Evolutionary conservation across 768 basidiomycete species (phyloP).

Genomic region (Russula lepida): DNA sequence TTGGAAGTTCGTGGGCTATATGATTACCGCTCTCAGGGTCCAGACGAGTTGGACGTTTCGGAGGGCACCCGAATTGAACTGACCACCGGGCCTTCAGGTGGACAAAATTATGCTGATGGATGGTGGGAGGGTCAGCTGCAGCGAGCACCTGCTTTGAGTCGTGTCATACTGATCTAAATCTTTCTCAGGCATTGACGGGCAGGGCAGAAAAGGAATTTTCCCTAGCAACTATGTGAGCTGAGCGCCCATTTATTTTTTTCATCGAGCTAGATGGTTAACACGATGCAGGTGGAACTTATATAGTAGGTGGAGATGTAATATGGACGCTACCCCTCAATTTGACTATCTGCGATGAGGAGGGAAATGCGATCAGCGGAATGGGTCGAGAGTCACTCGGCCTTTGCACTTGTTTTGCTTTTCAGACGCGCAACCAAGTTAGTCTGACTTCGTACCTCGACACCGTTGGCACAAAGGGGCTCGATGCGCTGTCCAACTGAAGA

Average conservation of each 20-base stretch:
- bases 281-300: constrained; percentile 41
- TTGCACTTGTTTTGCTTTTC: constrained; percentile 5
- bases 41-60: constrained; percentile 56
- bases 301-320: constrained; percentile 13
- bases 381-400: not conserved
- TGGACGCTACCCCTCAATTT: constrained; percentile 22
- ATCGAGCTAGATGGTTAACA: constrained; percentile 14
- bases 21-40: constrained; percentile 63
- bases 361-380: constrained; percentile 1
- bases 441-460: not conserved
- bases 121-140: constrained; percentile 74
- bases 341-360: constrained; percentile 20
- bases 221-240: constrained; percentile 84
- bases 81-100: constrained; percentile 50
- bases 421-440: not conserved
- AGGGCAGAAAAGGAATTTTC: constrained; percentile 70
- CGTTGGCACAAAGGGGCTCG: not conserved
- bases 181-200: constrained; percentile 47
- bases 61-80: constrained; percentile 60
- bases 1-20: constrained; percentile 71
- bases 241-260: constrained; percentile 29
- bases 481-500: not conserved
- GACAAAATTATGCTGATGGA: constrained; percentile 62
- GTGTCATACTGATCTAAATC: constrained; percentile 21
- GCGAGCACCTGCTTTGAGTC: constrained; percentile 17